phyloP scores from a whole-genome alignment of 139 green algal species.

The Raphidocelis subcapitata region DNA sequence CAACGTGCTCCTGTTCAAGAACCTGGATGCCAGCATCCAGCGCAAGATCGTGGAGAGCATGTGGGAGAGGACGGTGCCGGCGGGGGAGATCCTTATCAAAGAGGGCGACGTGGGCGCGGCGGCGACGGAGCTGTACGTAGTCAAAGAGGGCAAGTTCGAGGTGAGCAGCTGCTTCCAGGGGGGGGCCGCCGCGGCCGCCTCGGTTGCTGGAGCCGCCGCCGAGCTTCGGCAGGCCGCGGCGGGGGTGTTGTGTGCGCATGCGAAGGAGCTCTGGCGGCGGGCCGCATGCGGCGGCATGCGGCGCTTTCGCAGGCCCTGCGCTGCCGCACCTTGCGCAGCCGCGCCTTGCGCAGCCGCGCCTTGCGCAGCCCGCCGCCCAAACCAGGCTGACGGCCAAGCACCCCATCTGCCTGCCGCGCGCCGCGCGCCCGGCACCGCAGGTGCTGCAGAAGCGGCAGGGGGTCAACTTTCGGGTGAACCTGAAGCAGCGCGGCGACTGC shows the following conservation, averaged over 20 bases:
- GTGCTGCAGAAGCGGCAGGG: conserved; percentile 81
- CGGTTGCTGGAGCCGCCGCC: too few relatives aligned
- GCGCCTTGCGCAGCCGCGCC: too few relatives aligned
- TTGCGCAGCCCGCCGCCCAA: too few relatives aligned
- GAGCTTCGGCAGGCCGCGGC: too few relatives aligned
- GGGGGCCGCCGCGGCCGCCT: too few relatives aligned
- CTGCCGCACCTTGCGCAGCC: too few relatives aligned
- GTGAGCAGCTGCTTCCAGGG: conserved; percentile 39
- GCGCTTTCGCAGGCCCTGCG: too few relatives aligned
- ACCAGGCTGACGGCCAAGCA: too few relatives aligned
- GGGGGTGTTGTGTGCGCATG: too few relatives aligned
- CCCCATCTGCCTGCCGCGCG: too few relatives aligned
- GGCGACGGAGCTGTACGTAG: conserved; percentile 90
- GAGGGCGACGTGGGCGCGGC: conserved; percentile 84
- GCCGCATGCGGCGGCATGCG: too few relatives aligned
- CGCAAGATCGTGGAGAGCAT: conserved; percentile 69
- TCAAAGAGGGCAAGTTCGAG: conserved; percentile 93
- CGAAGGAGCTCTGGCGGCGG: too few relatives aligned
- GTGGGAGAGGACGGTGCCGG: conserved; percentile 56
- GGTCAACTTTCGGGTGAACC: conserved; percentile 88
- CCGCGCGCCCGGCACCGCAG: conserved; percentile 9
- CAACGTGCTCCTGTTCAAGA: conserved; percentile 85
- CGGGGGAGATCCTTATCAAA: conserved; percentile 91
- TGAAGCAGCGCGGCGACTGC: conserved; percentile 82
- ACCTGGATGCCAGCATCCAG: conserved; percentile 66